These are phyloP conservation scores for Fusarium miscanthi DNA, from an alignment of 2,329 filamentous ascomycete genomes.

Conservation along the genomic window DNA sequence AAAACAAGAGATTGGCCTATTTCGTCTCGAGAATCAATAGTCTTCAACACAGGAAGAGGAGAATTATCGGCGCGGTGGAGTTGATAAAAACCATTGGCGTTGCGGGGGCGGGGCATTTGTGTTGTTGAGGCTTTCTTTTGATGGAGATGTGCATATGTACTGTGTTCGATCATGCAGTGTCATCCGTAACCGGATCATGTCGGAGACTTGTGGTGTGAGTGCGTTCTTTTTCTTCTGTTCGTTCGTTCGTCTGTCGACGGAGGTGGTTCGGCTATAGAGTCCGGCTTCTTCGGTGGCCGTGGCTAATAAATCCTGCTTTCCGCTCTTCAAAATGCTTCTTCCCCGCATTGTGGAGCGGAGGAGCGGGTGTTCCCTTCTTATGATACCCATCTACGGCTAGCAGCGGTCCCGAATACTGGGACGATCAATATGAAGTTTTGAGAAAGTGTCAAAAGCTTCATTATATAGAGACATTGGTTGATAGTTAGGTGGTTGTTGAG, in stretches of 20 bases:
- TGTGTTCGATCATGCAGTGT: conserved; percentile 31
- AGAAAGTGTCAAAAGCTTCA: background rate
- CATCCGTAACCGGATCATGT: conserved; percentile 26
- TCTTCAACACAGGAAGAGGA: conserved; percentile 8
- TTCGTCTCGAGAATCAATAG: background rate
- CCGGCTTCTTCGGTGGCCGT: conserved; percentile 8
- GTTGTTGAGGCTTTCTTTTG: background rate
- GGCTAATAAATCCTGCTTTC: conserved; percentile 7
- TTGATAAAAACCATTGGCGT: conserved; percentile 16
- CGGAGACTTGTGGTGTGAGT: conserved; percentile 10
- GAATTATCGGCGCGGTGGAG: conserved; percentile 32
- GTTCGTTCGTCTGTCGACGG: background rate
- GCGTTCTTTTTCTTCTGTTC: background rate
- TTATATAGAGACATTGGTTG: background rate
- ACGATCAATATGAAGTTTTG: background rate
- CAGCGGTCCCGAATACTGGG: background rate
- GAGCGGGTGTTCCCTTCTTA: conserved; percentile 26
- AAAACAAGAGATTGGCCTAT: background rate
- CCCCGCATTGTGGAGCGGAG: conserved; percentile 36
- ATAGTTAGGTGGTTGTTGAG: background rate
- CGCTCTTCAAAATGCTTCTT: background rate
- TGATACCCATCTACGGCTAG: conserved; percentile 18
- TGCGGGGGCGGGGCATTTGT: conserved; percentile 37
- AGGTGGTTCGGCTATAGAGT: conserved; percentile 13
- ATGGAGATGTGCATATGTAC: conserved; percentile 18